Conservation (phyloP, 2,329 filamentous ascomycete species). For the Claviceps sp. region DNA sequence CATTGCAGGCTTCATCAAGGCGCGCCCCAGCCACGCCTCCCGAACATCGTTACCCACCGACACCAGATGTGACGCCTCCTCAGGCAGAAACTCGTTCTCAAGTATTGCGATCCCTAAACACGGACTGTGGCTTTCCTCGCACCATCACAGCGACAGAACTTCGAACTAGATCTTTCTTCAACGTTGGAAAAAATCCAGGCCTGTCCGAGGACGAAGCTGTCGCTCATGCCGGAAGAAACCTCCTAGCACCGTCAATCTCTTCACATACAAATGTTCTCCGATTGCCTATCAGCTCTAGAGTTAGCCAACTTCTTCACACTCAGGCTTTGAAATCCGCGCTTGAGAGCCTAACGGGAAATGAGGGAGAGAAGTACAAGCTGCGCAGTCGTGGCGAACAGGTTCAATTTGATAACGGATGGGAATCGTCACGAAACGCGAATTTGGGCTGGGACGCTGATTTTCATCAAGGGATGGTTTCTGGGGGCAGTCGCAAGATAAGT, state of each 20-base stretch:
- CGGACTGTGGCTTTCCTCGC: conserved; percentile 37
- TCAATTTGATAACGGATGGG: conserved; percentile 48
- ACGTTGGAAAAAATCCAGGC: conserved; percentile 50
- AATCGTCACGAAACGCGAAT: conserved; percentile 31
- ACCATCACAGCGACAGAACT: conserved; percentile 43
- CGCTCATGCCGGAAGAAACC: conserved; percentile 27
- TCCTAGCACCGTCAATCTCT: conserved; percentile 25
- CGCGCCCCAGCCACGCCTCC: conserved; percentile 45
- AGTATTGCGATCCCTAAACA: conserved; percentile 30
- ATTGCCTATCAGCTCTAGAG: conserved; percentile 13
- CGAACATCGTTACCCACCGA: conserved; percentile 55
- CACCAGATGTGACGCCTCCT: conserved; percentile 63
- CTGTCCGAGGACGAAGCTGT: conserved; percentile 47
- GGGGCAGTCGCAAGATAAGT: conserved; percentile 30
- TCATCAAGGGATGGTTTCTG: conserved; percentile 35
- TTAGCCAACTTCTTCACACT: conserved; percentile 12
- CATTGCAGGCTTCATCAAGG: conserved; percentile 23
- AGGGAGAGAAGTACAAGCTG: conserved; percentile 26
- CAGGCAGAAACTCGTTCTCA: conserved; percentile 31
- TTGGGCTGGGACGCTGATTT: conserved; percentile 43
- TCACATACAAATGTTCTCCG: conserved; percentile 33
- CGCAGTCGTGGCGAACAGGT: conserved; percentile 35
- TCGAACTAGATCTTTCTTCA: conserved; percentile 58
- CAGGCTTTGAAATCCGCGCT: conserved; percentile 29
- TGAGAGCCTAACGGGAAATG: conserved; percentile 26